Conservation (phyloP, 148 eudicot species). For the Bassia scoparia region DNA sequence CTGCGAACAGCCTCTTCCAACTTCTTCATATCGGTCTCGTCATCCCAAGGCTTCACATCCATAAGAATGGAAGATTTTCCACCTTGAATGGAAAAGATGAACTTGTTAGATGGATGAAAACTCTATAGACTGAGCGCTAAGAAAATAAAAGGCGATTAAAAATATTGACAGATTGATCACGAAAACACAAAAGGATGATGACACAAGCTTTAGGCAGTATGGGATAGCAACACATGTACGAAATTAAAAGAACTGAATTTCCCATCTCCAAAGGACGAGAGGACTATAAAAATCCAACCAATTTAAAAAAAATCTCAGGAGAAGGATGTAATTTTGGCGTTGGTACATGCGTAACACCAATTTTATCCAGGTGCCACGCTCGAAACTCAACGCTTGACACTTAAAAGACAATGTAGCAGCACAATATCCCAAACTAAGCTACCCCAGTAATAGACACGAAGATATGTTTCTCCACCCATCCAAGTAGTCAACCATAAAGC, state of each 20-base stretch:
- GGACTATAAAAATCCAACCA: background rate
- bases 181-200: too few species aligned
- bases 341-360: constrained; percentile 16
- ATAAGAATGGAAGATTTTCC: constrained; percentile 93
- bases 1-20: constrained; percentile 91
- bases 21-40: constrained; percentile 95
- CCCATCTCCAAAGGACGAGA: background rate
- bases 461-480: background rate
- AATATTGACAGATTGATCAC: too few species aligned
- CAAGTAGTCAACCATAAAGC: background rate
- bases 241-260: background rate
- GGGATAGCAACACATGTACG: too few species aligned
- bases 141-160: too few species aligned
- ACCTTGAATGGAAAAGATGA: constrained; percentile 34
- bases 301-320: background rate
- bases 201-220: too few species aligned
- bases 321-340: constrained; percentile 7
- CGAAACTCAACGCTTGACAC: constrained; percentile 9
- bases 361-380: constrained; percentile 14
- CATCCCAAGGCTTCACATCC: constrained; percentile 99
- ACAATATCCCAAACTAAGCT: background rate
- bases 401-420: background rate
- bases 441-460: background rate
- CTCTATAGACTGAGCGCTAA: too few species aligned
- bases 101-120: constrained; percentile 8